Conservation (phyloP, 1,284 basidiomycete species). For the Melanopsichium pennsylvanicum region DNA sequence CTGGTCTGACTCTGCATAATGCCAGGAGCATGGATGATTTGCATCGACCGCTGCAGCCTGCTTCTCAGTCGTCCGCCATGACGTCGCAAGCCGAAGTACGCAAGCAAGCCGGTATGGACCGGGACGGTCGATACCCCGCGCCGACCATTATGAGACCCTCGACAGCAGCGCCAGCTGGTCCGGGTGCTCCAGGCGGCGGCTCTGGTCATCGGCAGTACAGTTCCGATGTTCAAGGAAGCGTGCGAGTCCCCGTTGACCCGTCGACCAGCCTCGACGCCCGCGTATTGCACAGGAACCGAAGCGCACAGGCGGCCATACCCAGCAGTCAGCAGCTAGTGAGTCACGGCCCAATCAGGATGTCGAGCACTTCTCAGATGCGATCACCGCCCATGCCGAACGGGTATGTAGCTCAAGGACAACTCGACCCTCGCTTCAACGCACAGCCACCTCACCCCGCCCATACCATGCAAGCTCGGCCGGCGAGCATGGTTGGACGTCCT, state of each 20-base stretch:
- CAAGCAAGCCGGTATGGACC: slow-evolving; percentile 33
- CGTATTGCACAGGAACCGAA: slow-evolving; percentile 36
- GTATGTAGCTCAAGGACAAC: slow-evolving; percentile 1
- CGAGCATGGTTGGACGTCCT: slow-evolving; percentile 14
- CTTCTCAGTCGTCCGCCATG: slow-evolving; percentile 17
- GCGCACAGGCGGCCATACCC: slow-evolving; percentile 39
- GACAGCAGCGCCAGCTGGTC: slow-evolving; percentile 32
- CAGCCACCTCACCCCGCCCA: slow-evolving; percentile 14
- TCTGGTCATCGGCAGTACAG: slow-evolving; percentile 43
- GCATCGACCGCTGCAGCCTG: slow-evolving; percentile 13
- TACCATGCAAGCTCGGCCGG: slow-evolving; percentile 9
- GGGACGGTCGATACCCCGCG: slow-evolving; percentile 42
- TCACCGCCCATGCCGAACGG: slow-evolving; percentile 22
- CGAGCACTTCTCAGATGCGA: slow-evolving; percentile 37
- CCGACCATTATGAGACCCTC: slow-evolving; percentile 40
- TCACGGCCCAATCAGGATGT: slow-evolving; percentile 30
- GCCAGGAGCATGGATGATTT: slow-evolving; percentile 51
- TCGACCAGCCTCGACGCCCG: slow-evolving; percentile 17
- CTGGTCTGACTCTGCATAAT: slow-evolving; percentile 35
- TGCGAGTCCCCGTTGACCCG: slow-evolving; percentile 1
- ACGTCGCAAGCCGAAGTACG: slow-evolving; percentile 26
- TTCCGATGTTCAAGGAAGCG: slow-evolving; percentile 29
- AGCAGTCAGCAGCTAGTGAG: slow-evolving; percentile 21
- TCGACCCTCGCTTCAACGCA: slow-evolving; percentile 26
- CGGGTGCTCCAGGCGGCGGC: slow-evolving; percentile 9